A percentile compares a stretch with the other conserved stretches of the same genome.
phyloP scores from a whole-genome alignment of 2,329 filamentous ascomycete species.

The Fusarium cicatricum region DNA sequence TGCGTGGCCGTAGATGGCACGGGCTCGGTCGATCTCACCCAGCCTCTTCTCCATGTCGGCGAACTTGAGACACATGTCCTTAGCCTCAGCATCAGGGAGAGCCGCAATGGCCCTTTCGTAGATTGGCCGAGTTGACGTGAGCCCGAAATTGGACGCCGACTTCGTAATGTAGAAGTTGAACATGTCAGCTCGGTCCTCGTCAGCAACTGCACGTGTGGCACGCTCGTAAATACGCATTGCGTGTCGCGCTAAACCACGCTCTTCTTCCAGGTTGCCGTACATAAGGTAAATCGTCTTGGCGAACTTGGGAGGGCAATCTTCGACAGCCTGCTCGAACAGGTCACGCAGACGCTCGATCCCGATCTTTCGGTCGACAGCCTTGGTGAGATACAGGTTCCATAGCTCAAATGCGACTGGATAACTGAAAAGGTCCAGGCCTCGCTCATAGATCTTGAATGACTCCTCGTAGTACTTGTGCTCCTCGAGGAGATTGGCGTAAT shows the following conservation, averaged over 20 bases:
- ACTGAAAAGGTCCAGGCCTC: conserved; percentile 96
- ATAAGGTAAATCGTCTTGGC: conserved; percentile 96
- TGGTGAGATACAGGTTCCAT: conserved; percentile 98
- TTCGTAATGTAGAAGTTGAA: conserved; percentile 99
- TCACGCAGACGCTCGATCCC: conserved; percentile 93
- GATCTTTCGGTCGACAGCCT: conserved; percentile 95
- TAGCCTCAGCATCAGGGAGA: conserved; percentile 91
- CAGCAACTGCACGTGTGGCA: conserved; percentile 90
- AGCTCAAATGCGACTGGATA: conserved; percentile 98
- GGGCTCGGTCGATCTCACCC: conserved; percentile 92
- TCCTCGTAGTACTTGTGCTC: conserved; percentile 97
- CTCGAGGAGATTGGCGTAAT: conserved; percentile 94
- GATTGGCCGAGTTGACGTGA: conserved; percentile 92
- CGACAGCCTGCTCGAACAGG: conserved; percentile 95
- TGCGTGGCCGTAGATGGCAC: conserved; percentile 95
- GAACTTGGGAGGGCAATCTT: conserved; percentile 93
- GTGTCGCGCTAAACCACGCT: conserved; percentile 90
- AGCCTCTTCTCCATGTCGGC: conserved; percentile 94
- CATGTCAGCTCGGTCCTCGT: conserved; percentile 96
- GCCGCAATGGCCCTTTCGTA: conserved; percentile 96
- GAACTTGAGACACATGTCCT: conserved; percentile 99
- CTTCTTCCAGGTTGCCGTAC: conserved; percentile 98
- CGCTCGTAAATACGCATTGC: conserved; percentile 99
- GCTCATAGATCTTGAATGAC: conserved; percentile 96
- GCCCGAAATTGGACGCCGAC: conserved; percentile 95